Evolutionary conservation across 2,329 filamentous ascomycete genomes (phyloP).

Genomic region (Seiridium cupressi): DNA sequence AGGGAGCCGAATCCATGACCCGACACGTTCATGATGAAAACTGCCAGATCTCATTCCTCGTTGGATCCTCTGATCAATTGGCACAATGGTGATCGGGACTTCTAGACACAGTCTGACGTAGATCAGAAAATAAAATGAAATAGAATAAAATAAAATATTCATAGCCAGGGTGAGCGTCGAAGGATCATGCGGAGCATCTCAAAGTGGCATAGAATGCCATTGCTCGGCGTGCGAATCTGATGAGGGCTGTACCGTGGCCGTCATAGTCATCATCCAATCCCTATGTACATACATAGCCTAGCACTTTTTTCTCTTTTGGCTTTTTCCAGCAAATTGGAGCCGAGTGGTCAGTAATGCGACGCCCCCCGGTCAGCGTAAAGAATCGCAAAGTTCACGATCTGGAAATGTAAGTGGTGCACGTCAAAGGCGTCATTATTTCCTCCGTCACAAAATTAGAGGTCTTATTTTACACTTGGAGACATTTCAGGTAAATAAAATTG

Average conservation of each 20-base stretch:
- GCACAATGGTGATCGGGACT: no score
- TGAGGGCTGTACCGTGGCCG: background rate
- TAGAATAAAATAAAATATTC: background rate
- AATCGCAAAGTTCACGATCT: background rate
- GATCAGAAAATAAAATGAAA: background rate
- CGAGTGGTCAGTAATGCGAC: no score
- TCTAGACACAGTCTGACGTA: background rate
- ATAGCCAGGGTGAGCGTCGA: background rate
- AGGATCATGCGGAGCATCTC: background rate
- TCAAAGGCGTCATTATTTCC: background rate
- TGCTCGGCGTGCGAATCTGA: no score
- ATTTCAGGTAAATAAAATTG: background rate
- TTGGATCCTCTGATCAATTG: no score
- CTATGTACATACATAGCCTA: background rate
- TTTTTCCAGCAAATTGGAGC: no score
- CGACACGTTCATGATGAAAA: no score
- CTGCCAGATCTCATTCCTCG: no score
- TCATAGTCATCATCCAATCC: background rate
- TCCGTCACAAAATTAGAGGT: background rate
- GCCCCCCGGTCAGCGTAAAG: background rate
- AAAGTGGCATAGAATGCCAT: background rate
- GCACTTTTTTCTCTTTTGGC: background rate
- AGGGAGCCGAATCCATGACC: background rate
- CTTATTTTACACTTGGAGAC: background rate
- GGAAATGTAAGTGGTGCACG: background rate